phyloP scores from a whole-genome alignment of 139 green algal species.

The Coelastrella sp. region DNA sequence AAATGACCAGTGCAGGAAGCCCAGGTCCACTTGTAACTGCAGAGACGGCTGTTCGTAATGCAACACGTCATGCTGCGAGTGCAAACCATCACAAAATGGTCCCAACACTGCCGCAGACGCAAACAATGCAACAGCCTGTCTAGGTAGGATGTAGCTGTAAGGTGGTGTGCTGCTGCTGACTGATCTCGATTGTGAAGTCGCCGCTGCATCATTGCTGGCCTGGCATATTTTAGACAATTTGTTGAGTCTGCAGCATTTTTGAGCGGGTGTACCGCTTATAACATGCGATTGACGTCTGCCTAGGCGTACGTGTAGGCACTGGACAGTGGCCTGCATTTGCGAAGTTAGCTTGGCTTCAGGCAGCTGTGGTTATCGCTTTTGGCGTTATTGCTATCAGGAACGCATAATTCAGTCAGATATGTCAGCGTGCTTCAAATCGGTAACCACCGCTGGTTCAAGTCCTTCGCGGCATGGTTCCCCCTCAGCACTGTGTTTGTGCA shows the following conservation, averaged over 20 bases:
- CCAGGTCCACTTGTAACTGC: constrained; percentile 15
- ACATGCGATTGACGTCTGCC: too few species aligned
- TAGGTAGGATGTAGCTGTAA: background rate
- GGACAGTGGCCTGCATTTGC: too few species aligned
- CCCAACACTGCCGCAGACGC: constrained; percentile 61
- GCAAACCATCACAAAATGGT: constrained; percentile 72
- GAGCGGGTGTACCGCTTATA: too few species aligned
- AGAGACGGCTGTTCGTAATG: constrained; percentile 64
- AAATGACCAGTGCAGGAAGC: constrained; percentile 38
- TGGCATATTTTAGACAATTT: too few species aligned
- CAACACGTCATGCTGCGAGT: constrained; percentile 69
- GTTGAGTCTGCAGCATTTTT: too few species aligned
- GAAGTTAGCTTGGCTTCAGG: too few species aligned
- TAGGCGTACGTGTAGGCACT: too few species aligned
- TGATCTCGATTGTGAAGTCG: background rate
- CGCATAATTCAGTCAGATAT: too few species aligned
- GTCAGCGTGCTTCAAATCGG: background rate
- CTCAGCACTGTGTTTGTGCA: too few species aligned
- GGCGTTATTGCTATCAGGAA: too few species aligned
- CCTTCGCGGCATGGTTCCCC: too few species aligned
- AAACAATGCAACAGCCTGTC: constrained; percentile 53
- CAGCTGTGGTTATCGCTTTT: too few species aligned
- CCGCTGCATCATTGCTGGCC: background rate
- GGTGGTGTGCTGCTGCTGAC: background rate
- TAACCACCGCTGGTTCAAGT: background rate